These are phyloP conservation scores for Cavenderia fasciculata DNA, from an alignment of 78 protist genomes.

Conservation along the genomic window DNA sequence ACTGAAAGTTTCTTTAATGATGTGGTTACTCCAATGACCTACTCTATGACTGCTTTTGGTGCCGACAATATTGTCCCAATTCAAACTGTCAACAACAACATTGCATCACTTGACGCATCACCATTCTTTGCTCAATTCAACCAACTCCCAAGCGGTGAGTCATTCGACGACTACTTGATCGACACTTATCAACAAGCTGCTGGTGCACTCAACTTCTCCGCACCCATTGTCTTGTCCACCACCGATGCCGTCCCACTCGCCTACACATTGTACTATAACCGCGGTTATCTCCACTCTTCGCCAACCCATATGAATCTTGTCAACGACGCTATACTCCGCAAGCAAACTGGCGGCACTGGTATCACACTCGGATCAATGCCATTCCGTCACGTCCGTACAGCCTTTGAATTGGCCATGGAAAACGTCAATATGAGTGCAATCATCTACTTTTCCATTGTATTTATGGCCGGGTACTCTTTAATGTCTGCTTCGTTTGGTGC, in stretches of 20 bases:
- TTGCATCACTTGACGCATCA: not conserved
- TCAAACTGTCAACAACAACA: not conserved
- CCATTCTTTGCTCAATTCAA: not conserved
- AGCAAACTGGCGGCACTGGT: not conserved
- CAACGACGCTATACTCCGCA: not conserved
- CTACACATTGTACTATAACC: not conserved
- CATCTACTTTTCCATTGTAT: not conserved
- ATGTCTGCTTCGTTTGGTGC: conserved; percentile 18
- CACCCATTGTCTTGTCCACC: not conserved
- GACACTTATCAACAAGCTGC: not conserved
- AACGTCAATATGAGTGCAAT: not conserved
- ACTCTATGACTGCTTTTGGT: not conserved
- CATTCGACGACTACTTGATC: not conserved
- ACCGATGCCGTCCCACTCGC: not conserved
- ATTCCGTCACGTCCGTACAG: conserved; percentile 1
- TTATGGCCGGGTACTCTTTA: not conserved
- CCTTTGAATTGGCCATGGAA: not conserved
- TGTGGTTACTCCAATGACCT: not conserved
- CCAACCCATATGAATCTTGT: conserved; percentile 40
- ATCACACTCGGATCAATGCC: not conserved
- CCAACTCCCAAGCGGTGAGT: not conserved
- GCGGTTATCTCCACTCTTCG: not conserved
- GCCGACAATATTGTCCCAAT: not conserved
- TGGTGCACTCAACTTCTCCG: conserved; percentile 13
- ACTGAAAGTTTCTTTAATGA: not conserved